Evolutionary conservation across 805 yeast species (phyloP).

Genomic region (Pichia kluyveri): DNA sequence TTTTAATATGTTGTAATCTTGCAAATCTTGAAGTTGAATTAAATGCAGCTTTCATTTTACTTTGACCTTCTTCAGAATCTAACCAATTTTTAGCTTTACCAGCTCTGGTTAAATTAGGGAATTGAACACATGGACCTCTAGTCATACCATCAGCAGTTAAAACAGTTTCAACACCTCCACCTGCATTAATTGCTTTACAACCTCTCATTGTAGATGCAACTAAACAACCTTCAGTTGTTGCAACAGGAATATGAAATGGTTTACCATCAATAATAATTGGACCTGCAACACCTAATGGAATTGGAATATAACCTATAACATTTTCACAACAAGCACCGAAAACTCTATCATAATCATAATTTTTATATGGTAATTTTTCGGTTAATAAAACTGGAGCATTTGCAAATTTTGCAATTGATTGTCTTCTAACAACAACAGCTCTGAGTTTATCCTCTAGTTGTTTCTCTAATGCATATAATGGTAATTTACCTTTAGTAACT

Average conservation of each 20-base stretch:
- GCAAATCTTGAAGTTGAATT: slow-evolving; percentile 98
- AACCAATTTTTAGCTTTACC: slow-evolving; percentile 95
- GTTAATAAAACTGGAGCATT: slow-evolving; percentile 72
- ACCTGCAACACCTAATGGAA: slow-evolving; percentile 97
- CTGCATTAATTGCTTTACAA: slow-evolving; percentile 93
- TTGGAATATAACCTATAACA: slow-evolving; percentile 92
- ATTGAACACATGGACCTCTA: slow-evolving; percentile 95
- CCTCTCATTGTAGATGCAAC: slow-evolving; percentile 99
- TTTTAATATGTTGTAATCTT: slow-evolving; percentile 78
- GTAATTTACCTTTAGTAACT: slow-evolving; percentile 69
- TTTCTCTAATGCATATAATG: slow-evolving; percentile 90
- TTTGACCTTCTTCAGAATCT: slow-evolving; percentile 91
- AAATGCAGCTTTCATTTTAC: slow-evolving; percentile 73
- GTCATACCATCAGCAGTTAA: slow-evolving; percentile 97
- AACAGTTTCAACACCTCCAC: slow-evolving; percentile 92
- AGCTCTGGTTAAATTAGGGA: slow-evolving; percentile 74
- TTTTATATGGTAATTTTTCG: slow-evolving; percentile 63
- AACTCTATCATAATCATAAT: slow-evolving; percentile 90
- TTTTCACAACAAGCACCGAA: slow-evolving; percentile 99
- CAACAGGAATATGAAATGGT: slow-evolving; percentile 93
- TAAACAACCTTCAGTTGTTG: slow-evolving; percentile 97
- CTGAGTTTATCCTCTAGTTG: slow-evolving; percentile 81
- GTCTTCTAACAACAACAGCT: slow-evolving; percentile 90
- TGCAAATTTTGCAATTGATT: slow-evolving; percentile 78
- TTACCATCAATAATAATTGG: slow-evolving; percentile 87